Percentiles rank a stretch among this genome's conserved stretches.
Conservation (phyloP, 2,329 filamentous ascomycete species). For the Colletotrichum plurivorum region DNA sequence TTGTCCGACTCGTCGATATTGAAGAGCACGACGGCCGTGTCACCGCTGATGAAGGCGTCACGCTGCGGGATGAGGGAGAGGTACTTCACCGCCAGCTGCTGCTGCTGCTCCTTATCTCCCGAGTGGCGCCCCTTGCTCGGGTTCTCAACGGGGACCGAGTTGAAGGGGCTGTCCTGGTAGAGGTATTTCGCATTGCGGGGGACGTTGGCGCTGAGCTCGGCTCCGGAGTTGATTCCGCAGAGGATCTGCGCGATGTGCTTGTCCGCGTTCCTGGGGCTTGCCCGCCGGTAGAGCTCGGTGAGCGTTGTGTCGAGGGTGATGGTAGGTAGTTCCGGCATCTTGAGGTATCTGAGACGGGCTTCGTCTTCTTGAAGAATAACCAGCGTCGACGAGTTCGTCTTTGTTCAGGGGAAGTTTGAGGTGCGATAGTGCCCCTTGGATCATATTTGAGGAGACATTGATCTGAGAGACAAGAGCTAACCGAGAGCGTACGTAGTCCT, state of each 20-base stretch:
- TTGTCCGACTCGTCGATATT: constrained; percentile 43
- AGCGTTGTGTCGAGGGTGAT: constrained; percentile 53
- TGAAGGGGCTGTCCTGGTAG: constrained; percentile 53
- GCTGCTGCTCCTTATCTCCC: constrained; percentile 38
- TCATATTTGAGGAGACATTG: background rate
- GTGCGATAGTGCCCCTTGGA: background rate
- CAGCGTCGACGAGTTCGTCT: background rate
- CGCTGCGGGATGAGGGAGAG: constrained; percentile 53
- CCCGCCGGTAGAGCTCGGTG: constrained; percentile 50
- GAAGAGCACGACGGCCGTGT: constrained; percentile 48
- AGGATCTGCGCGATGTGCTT: constrained; percentile 50
- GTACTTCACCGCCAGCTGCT: constrained; percentile 50
- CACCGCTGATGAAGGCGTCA: constrained; percentile 51
- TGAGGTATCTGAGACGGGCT: no score
- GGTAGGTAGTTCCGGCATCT: constrained; percentile 45
- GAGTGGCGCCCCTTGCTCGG: background rate
- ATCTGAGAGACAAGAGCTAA: no score
- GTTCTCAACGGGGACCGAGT: constrained; percentile 41
- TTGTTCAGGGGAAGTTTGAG: background rate
- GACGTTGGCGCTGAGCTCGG: constrained; percentile 46
- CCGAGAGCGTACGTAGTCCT: no score
- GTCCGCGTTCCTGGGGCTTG: constrained; percentile 41
- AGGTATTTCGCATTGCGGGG: constrained; percentile 53
- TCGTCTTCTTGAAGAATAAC: background rate
- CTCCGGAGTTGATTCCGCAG: constrained; percentile 46